Evolutionary conservation across 257 asterid genomes (phyloP).

Genomic region (Przewalskia tangutica): DNA sequence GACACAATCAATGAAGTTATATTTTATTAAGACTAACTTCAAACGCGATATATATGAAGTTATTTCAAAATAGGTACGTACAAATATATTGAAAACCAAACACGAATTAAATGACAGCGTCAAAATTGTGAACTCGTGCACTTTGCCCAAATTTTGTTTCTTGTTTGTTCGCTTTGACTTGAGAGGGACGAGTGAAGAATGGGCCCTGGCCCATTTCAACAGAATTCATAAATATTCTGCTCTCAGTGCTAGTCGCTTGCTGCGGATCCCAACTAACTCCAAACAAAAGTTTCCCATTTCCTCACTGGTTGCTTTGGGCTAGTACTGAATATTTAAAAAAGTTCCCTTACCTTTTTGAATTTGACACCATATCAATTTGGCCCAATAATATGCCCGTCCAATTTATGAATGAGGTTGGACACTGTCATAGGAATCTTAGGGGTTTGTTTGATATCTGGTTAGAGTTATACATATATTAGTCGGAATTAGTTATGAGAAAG

Average conservation of each 20-base stretch:
- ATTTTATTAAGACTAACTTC: too few species aligned
- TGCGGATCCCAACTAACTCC: too few species aligned
- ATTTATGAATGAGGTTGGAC: neutral
- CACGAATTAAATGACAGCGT: too few species aligned
- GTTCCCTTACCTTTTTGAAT: neutral
- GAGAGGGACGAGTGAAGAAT: neutral
- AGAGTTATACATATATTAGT: too few species aligned
- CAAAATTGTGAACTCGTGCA: neutral
- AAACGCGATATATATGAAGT: too few species aligned
- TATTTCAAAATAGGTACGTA: too few species aligned
- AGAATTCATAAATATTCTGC: neutral
- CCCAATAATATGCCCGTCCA: neutral
- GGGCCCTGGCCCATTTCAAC: neutral
- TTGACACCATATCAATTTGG: neutral
- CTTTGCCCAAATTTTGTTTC: neutral
- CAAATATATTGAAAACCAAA: neutral
- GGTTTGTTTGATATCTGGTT: too few species aligned
- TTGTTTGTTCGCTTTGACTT: neutral
- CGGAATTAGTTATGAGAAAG: too few species aligned
- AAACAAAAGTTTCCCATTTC: neutral
- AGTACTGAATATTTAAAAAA: neutral
- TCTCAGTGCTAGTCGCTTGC: neutral
- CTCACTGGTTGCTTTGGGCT: neutral
- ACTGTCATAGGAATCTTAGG: neutral
- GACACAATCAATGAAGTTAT: too few species aligned